A percentile compares a stretch with the other conserved stretches of the same genome.
Evolutionary conservation across 495 filamentous ascomycete species (phyloP).

Genomic region (Penicillium canariense): DNA sequence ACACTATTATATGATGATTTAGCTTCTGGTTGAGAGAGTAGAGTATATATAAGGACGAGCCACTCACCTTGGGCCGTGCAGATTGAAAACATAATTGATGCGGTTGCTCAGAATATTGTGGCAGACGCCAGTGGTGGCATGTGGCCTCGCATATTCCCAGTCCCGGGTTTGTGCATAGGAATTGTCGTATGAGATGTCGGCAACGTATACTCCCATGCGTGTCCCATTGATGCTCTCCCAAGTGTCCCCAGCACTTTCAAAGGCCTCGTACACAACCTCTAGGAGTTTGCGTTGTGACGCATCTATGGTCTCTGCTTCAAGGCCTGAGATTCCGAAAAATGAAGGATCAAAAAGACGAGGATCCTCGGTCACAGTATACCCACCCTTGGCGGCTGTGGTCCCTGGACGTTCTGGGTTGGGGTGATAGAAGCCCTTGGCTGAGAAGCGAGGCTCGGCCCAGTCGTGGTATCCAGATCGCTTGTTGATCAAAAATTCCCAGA

Average conservation of each 20-base stretch:
- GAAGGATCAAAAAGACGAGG: neutral
- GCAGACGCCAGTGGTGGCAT: neutral
- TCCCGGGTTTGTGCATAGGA: neutral
- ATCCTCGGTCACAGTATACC: neutral
- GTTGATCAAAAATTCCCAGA: too few species aligned
- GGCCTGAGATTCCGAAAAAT: neutral
- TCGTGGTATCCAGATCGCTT: too few species aligned
- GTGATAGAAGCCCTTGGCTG: neutral
- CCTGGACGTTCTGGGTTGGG: neutral
- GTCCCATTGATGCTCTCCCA: neutral
- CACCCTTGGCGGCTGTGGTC: neutral
- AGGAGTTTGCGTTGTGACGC: neutral
- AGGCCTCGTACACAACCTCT: neutral
- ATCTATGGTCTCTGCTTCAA: neutral
- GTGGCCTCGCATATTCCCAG: neutral
- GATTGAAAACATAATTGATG: neutral
- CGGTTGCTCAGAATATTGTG: neutral
- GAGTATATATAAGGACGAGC: too few species aligned
- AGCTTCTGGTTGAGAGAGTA: too few species aligned
- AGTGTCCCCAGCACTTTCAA: neutral
- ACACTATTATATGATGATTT: too few species aligned
- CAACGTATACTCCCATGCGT: neutral
- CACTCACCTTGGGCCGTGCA: neutral
- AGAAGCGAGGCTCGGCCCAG: neutral
- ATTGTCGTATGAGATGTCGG: neutral